phyloP scores from a whole-genome alignment of 192 early-diverging fungal genomes.

The Coemansia sp. region DNA sequence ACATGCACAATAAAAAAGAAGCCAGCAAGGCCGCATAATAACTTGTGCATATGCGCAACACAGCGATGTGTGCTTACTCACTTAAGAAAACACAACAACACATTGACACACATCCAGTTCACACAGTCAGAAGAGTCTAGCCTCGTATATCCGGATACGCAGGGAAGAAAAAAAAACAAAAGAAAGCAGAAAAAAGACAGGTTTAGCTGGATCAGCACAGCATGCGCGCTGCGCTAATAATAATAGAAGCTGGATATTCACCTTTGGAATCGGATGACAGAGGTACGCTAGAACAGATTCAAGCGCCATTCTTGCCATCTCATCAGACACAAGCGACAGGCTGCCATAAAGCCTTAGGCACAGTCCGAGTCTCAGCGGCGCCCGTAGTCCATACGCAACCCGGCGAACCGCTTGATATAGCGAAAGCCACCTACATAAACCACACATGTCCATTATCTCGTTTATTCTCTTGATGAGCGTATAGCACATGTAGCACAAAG shows the following conservation, averaged over 20 bases:
- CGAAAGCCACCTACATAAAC: slow-evolving; percentile 33
- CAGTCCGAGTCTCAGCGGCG: slow-evolving; percentile 34
- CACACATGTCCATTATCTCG: no score
- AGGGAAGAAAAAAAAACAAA: background rate
- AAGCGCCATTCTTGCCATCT: slow-evolving; percentile 22
- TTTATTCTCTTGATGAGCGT: no score
- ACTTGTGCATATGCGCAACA: slow-evolving; percentile 2
- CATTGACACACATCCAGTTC: background rate
- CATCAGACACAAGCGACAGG: slow-evolving; percentile 37
- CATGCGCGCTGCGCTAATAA: background rate
- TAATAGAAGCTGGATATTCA: slow-evolving; percentile 1
- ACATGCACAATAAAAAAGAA: background rate
- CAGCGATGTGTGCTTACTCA: background rate
- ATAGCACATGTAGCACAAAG: no score
- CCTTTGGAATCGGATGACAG: slow-evolving; percentile 40
- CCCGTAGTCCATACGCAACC: slow-evolving; percentile 42
- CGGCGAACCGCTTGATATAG: slow-evolving; percentile 43
- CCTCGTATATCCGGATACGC: slow-evolving; percentile 1
- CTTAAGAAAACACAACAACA: background rate
- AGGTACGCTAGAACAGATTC: slow-evolving; percentile 41
- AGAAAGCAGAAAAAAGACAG: background rate
- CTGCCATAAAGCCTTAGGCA: slow-evolving; percentile 53
- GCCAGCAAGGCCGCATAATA: slow-evolving; percentile 6
- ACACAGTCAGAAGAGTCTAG: slow-evolving; percentile 10
- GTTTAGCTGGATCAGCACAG: background rate